Conservation (phyloP, 345 rosid genomes). For the Euphorbia lathyris region DNA sequence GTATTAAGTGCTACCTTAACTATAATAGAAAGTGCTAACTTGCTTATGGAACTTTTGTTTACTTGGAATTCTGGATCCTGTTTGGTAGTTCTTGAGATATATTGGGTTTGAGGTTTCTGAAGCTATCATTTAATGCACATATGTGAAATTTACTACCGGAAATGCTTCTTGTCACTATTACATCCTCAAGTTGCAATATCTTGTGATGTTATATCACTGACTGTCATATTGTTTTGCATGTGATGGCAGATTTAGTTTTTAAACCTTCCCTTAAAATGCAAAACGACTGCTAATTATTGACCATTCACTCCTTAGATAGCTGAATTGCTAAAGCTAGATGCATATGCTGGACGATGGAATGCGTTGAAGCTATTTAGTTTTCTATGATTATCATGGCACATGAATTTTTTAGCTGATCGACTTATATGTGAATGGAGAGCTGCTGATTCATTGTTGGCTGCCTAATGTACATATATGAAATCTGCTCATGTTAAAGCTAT, state of each 20-base stretch:
- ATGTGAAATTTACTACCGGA: not conserved
- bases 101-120: not conserved
- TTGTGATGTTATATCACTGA: not conserved
- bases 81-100: not conserved
- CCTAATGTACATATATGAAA: not conserved
- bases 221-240: not conserved
- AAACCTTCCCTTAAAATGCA: not conserved
- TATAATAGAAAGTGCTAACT: not conserved
- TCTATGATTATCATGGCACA: not conserved
- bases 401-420: not conserved
- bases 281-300: not conserved
- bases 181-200: not conserved
- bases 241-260: too few relatives aligned
- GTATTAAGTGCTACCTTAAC: conserved; percentile 27
- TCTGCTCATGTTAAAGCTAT: not conserved
- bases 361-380: conserved; percentile 1
- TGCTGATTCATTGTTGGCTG: not conserved
- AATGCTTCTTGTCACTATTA: not conserved
- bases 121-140: not conserved
- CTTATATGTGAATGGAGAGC: not conserved
- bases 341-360: not conserved
- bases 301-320: conserved; percentile 1
- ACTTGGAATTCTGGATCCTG: not conserved
- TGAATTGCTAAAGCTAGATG: not conserved
- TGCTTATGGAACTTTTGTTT: not conserved